Percentiles rank a stretch among this genome's conserved stretches.
These are phyloP conservation scores for Eucalyptus cloeziana DNA, from an alignment of 345 rosid species.

Conservation along the genomic window DNA sequence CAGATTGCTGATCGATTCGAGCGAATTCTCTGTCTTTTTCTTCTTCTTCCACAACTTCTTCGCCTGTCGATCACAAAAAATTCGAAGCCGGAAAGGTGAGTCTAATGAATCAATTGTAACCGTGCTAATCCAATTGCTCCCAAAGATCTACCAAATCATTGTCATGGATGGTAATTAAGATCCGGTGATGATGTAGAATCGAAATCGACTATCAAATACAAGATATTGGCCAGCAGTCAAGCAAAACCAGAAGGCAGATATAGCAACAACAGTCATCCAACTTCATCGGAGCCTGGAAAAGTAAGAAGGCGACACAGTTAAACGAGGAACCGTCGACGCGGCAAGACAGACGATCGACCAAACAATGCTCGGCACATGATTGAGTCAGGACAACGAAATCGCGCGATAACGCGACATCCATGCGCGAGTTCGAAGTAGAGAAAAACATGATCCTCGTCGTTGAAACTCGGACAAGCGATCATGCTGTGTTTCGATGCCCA, in stretches of 20 bases:
- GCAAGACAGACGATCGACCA: not conserved
- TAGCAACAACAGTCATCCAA: not conserved
- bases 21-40: not conserved
- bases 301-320: not conserved
- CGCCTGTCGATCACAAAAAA: constrained; percentile 3
- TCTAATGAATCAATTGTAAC: not conserved
- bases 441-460: not conserved
- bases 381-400: not conserved
- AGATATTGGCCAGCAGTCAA: not conserved
- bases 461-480: not conserved
- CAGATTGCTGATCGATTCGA: not conserved
- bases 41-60: constrained; percentile 13
- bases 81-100: not conserved
- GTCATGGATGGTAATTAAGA: not conserved
- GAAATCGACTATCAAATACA: not conserved
- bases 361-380: not conserved
- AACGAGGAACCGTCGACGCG: not conserved
- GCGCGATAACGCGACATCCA: not conserved
- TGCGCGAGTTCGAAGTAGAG: not conserved
- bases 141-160: not conserved
- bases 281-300: not conserved
- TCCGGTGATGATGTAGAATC: not conserved
- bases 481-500: not conserved
- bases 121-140: not conserved
- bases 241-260: not conserved